Evolutionary conservation across 1,139 yeast genomes (phyloP), one percentile per base, ranked within the genome.

Genomic region (Candida buenavistaensis): DNA sequence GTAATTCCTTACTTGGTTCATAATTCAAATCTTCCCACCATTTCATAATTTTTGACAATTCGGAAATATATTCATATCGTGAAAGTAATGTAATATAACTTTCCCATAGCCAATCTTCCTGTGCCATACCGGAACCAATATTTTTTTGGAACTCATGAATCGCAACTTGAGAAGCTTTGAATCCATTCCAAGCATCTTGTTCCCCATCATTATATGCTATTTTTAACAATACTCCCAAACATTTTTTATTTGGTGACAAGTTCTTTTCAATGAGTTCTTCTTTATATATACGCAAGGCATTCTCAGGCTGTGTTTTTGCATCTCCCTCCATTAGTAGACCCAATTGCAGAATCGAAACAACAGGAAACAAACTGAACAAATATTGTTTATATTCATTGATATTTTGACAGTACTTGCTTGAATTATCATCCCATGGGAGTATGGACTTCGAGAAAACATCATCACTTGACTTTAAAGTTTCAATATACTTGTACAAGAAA

Each of bases 111-210:
- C 52, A 50, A 29, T 68, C 64, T 6, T 68, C 59, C 0, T 88
- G 85, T 28, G 59, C 58, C 3, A 77, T 43, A 4, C 48, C 46
- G 4, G 53, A 54, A 32, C 53, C 47, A 33, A 58, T 61, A 30
- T 60, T 38, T 14, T 44, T 52, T 39, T 74, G 70, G 54, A 81
- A 78, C 50, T 82, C 86, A 27, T 64, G 70, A 5, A 80, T 68
- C 0, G 85, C 81, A 11, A 80, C 64, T 44, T 81, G 87, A 1
- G 82, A 67, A 0, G 89, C 85, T 39, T 59, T 72, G 22, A 72
- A 42, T 1, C 61, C 62, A 4, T 62, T 75, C 84, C 85, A 79
- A 3, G 49, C 29, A 11, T 48, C 47, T 1, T 47, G 37, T 6
- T 42, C 36, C 1, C 45, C 43, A 5, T 45, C 40, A 14, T 47